Conservation (phyloP, 345 rosid species). For the Moricandia moricandioides region DNA sequence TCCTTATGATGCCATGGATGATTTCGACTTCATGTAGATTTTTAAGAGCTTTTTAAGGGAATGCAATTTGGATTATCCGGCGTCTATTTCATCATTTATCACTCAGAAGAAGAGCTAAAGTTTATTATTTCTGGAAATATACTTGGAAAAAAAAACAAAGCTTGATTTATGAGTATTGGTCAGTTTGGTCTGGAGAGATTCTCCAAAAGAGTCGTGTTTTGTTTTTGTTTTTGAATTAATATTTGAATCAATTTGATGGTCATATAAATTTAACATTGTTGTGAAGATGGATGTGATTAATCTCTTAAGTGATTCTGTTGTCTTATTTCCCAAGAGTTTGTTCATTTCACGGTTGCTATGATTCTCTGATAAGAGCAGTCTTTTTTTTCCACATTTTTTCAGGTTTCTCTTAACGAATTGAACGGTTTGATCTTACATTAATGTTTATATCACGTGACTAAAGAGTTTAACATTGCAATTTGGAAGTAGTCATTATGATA, state of each 20-base stretch:
- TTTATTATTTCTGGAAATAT: slow-evolving; percentile 18
- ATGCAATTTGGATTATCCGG: slow-evolving; percentile 7
- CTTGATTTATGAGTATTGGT: slow-evolving; percentile 9
- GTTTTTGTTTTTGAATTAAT: not conserved
- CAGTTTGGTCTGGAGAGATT: slow-evolving; percentile 13
- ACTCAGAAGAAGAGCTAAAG: not conserved
- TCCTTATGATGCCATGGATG: slow-evolving; percentile 61
- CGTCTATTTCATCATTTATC: slow-evolving; percentile 9
- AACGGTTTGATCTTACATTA: not conserved
- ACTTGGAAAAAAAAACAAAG: slow-evolving; percentile 13
- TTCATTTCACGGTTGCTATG: not conserved
- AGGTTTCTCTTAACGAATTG: not conserved
- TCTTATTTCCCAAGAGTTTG: not conserved
- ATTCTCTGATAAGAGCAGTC: not conserved
- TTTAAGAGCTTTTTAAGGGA: slow-evolving; percentile 3
- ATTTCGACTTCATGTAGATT: slow-evolving; percentile 79
- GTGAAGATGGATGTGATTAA: not conserved
- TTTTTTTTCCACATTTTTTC: not conserved
- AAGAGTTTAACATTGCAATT: not conserved
- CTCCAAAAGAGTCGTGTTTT: not conserved
- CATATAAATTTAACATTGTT: slow-evolving; percentile 18
- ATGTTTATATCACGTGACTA: not conserved
- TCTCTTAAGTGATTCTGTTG: not conserved
- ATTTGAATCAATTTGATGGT: not conserved
- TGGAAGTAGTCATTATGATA: not conserved